These are phyloP conservation scores for Cercospora sojina DNA, from an alignment of 2,329 filamentous ascomycete species.

Conservation along the genomic window DNA sequence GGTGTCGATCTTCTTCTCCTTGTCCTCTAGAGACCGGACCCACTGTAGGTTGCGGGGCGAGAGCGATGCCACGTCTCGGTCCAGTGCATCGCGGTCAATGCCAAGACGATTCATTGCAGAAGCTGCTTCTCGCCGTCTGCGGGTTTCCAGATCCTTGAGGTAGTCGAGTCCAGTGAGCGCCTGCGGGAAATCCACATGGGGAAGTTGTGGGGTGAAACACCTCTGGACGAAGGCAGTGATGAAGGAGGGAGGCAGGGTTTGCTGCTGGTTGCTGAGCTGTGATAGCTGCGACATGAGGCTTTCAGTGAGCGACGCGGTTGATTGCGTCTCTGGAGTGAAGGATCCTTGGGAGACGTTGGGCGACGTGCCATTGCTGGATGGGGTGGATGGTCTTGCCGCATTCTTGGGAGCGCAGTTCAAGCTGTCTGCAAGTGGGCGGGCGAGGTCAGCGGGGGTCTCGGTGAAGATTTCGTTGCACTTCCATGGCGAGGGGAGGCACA, in stretches of 20 bases:
- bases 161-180: slow-evolving; percentile 66
- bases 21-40: slow-evolving; percentile 47
- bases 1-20: slow-evolving; percentile 53
- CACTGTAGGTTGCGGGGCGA: slow-evolving; percentile 56
- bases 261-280: slow-evolving; percentile 59
- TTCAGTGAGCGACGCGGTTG: slow-evolving; percentile 50
- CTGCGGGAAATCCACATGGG: slow-evolving; percentile 63
- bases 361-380: slow-evolving; percentile 38
- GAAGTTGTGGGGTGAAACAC: slow-evolving; percentile 57
- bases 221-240: slow-evolving; percentile 61
- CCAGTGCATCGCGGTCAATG: slow-evolving; percentile 51
- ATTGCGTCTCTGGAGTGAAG: slow-evolving; percentile 28
- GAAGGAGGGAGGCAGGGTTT: slow-evolving; percentile 61
- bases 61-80: slow-evolving; percentile 49
- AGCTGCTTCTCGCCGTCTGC: slow-evolving; percentile 58
- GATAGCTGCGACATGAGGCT: slow-evolving; percentile 58
- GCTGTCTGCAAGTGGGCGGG: slow-evolving; percentile 44
- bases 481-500: too few relatives aligned
- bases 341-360: slow-evolving; percentile 39
- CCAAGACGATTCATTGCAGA: slow-evolving; percentile 56
- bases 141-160: slow-evolving; percentile 61
- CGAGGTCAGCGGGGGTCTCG: too few relatives aligned
- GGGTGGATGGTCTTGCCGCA: slow-evolving; percentile 34
- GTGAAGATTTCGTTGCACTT: too few relatives aligned
- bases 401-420: slow-evolving; percentile 60